Percentiles rank a stretch among this genome's conserved stretches.
Conservation (phyloP, 2,329 filamentous ascomycete species). For the Drechslerella coelobrocha region DNA sequence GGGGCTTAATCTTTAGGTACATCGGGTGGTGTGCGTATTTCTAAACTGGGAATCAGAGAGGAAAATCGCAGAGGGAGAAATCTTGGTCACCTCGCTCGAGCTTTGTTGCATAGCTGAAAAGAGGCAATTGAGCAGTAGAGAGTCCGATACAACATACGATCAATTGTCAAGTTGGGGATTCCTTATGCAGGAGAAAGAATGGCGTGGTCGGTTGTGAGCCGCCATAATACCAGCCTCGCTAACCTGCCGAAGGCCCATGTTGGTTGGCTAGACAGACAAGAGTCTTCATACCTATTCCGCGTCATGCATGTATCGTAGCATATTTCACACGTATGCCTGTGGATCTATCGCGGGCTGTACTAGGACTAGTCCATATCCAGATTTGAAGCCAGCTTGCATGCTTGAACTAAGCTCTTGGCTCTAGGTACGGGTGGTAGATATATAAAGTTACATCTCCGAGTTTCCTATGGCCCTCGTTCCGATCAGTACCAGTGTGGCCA, state of each 20-base stretch:
- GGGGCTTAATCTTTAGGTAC: constrained; percentile 48
- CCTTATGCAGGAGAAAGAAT: too few relatives aligned
- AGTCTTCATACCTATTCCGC: neutral
- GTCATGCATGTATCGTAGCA: neutral
- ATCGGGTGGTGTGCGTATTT: constrained; percentile 87
- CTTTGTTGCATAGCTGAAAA: too few relatives aligned
- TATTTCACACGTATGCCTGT: neutral
- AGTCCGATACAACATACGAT: too few relatives aligned
- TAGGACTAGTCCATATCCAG: neutral
- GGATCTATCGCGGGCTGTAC: neutral
- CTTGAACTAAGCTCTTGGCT: neutral
- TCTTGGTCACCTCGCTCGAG: too few relatives aligned
- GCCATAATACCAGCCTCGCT: neutral
- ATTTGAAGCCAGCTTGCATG: neutral
- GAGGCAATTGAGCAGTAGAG: too few relatives aligned
- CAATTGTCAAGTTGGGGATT: too few relatives aligned
- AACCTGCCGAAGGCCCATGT: neutral
- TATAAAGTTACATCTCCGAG: neutral
- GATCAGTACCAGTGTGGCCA: too few relatives aligned
- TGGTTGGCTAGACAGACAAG: too few relatives aligned
- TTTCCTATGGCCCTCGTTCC: neutral
- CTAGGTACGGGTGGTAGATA: neutral
- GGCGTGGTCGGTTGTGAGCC: too few relatives aligned
- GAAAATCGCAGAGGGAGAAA: too few relatives aligned
- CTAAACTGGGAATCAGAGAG: constrained; percentile 56